Base-by-base conservation (phyloP, 2,329 filamentous ascomycete species). In the Aspergillus sp. region DNA sequence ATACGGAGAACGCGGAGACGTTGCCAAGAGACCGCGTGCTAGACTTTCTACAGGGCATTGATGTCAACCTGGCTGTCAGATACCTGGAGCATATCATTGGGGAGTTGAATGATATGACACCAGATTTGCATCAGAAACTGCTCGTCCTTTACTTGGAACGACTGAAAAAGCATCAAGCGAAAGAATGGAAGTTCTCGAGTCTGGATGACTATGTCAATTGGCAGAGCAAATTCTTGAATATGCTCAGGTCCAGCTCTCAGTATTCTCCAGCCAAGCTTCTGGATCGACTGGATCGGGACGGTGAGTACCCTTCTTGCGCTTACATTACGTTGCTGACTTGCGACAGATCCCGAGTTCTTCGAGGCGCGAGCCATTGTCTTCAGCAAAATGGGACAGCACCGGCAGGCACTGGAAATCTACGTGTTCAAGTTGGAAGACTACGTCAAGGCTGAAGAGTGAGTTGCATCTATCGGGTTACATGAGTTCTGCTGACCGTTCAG, bases 401-500 rank as follows among this genome's bases (percentile, higher is more conserved):
- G 92, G 72, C 92, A 98, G 77, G 95, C 95, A 0, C 80, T 99
- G n/a, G 90, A 95, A 73, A 97, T 99, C 55, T 99, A 97, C 74
- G 94, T 98, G 28, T 99, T 97, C 79, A 95, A 94, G 75, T 86
- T 99, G 75, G 81, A 90, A 67, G 89, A 97, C 74, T 94, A 91
- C 64, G 81, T 80, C 12, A 98, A 97, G 77, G 95, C 95, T 32
- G 95, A 99, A 84, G 92, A 97, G 89, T 97, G 80, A 63, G 87
- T 82, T 50, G 13, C 28, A 52, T 25, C 8, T 21, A 21, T 8
- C 32, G 12, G 8, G 15, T 9, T 19, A 30, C n/a, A 0, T 3
- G 23, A 23, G 4, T 12, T 15, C 8, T 5, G 54, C n/a, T 32
- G 15, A 7, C n/a, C 28, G 10, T 15, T 57, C 61, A 91, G 89